Base-by-base conservation (phyloP, 1,284 basidiomycete species). In the Malassezia vespertilionis region DNA sequence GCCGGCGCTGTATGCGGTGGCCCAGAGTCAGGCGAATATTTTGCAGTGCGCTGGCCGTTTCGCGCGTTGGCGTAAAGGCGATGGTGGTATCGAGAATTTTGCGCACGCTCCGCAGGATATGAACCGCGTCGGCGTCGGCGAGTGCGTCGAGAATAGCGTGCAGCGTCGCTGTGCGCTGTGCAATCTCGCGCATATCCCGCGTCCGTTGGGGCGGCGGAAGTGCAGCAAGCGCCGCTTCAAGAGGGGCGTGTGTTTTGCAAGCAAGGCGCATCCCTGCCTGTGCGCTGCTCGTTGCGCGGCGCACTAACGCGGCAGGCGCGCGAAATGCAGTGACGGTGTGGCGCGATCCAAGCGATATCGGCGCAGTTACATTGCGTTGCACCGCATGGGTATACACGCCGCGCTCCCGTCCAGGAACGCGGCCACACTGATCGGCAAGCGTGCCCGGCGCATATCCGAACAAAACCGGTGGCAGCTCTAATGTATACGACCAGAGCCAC, bases 401-500 rank as follows among this genome's bases (percentile, higher is more conserved):
- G 4, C 20, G 21, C 21, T 15, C 9, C 17, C 5, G 6, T 32
- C 31, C 12, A 32, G 9, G 33, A 5, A 23, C 34, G 22, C n/a
- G 21, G 24, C 34, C 33, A 23, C 22, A 21, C 21, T n/a, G 10
- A 26, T 11, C 17, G 18, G 37, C 24, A 20, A 22, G 31, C 39
- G 28, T 23, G 21, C 18, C 30, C 28, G 30, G 21, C n/a, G 33
- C 4, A 12, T 20, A 3, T 7, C 17, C 14, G 24, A 42, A 43
- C 17, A 33, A 26, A 17, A n/a, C 15, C 15, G 46, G 46, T 15
- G 42, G 42, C 2, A 51, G 28, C n/a, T 51, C 48, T 9, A 51
- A 24, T 14, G 42, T 45, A 26, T 45, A 51, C 2, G 24, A 9
- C 42, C 48, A 51, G 9, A 51, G 31, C 48, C 48, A 51, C 24